Conservation (phyloP, 805 yeast species). For the Saturnispora hagleri region DNA sequence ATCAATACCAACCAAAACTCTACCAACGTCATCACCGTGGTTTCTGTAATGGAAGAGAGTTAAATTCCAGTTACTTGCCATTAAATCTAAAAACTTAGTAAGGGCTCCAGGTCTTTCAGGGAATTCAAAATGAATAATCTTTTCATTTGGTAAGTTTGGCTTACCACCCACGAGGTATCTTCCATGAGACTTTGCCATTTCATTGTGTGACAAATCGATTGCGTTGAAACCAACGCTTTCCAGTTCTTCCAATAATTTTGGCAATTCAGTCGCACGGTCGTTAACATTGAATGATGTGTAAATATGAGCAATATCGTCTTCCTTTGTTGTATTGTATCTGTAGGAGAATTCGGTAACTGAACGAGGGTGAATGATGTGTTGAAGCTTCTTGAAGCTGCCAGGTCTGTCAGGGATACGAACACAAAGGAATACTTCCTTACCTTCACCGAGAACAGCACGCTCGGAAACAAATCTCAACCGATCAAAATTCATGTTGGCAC, state of each 20-base stretch:
- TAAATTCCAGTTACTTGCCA: constrained; percentile 80
- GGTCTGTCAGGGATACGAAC: constrained; percentile 89
- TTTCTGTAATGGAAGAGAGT: constrained; percentile 94
- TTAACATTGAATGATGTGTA: constrained; percentile 82
- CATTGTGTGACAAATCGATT: constrained; percentile 81
- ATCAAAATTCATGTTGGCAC: constrained; percentile 98
- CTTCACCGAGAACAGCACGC: constrained; percentile 97
- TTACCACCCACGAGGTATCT: constrained; percentile 94
- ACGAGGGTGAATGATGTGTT: constrained; percentile 74
- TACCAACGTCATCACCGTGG: constrained; percentile 92
- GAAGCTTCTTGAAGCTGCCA: constrained; percentile 78
- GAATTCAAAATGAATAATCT: constrained; percentile 77
- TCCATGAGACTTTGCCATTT: constrained; percentile 93
- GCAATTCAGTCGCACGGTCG: constrained; percentile 65
- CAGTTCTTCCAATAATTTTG: constrained; percentile 51
- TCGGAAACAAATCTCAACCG: constrained; percentile 92
- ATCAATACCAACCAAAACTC: constrained; percentile 81
- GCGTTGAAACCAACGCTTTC: constrained; percentile 61
- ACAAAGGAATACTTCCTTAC: constrained; percentile 86
- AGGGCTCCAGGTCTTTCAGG: constrained; percentile 98
- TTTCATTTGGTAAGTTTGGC: constrained; percentile 63
- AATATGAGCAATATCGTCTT: constrained; percentile 52
- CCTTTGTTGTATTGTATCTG: constrained; percentile 47
- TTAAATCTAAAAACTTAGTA: constrained; percentile 60
- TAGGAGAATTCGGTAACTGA: constrained; percentile 91